Evolutionary conservation across 1,284 basidiomycete species (phyloP), one percentile per base, ranked within the genome.

Genomic region (Peniophora sp.): DNA sequence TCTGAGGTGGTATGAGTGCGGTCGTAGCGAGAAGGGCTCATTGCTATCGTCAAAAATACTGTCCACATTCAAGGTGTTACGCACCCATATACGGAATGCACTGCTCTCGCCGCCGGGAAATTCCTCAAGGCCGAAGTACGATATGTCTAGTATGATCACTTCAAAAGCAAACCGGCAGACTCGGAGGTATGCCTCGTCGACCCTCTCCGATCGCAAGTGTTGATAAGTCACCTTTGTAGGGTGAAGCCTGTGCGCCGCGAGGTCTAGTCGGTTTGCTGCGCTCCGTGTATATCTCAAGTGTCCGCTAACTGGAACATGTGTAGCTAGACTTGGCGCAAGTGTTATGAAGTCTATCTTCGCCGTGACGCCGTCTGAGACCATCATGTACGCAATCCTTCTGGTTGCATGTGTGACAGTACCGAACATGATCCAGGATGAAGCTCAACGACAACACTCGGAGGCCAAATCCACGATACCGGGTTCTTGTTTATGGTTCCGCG

Each of bases 321-420:
- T 65, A 83, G 93, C 97, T 48, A 97, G 97, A 38, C 72, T 99
- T 3, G 94, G 93, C 43, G 97, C 97, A 2, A 96, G 97, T 10
- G 85, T 97, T 83, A 87, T 78, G 65, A 97, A 99, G 68, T 95
- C 96, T 1, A 66, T 98, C 23, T 83, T 98, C 53, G 96, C 95
- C 1, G 96, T 98, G 5, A 98, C 96, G 0, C 97, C 96, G 1
- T 94, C 91, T 8, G 96, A 99, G 69, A 98, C 96, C 0, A 97
- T 99, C 75, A 99, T 99, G 93, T 94, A 51, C 43, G 86, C 67
- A 9, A n/a, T 32, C 14, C 24, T 3, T 34, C 16, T n/a, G 32
- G n/a, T 22, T 35, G 41, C 34, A 25, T 16, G 6, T n/a, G n/a
- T n/a, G n/a, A n/a, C n/a, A 23, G 16, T 19, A 41, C n/a, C 38